phyloP scores from a whole-genome alignment of 371 early-diverging fungal species.

The Syncephalastrum contaminatum region DNA sequence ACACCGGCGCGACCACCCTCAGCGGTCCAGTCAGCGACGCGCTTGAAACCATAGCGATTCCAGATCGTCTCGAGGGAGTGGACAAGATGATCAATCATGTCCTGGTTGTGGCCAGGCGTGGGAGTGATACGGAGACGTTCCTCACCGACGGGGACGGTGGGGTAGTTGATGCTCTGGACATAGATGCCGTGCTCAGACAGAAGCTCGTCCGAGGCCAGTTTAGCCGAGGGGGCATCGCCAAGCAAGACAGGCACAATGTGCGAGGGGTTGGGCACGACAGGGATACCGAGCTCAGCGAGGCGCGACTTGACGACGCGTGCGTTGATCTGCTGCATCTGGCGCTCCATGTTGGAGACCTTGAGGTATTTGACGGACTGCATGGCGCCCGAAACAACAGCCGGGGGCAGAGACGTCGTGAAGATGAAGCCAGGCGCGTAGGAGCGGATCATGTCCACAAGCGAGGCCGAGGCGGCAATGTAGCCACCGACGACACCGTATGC shows the following conservation, averaged over 20 bases:
- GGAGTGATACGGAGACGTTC: conserved; percentile 98
- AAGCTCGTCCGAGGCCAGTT: conserved; percentile 89
- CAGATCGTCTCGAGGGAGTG: conserved; percentile 85
- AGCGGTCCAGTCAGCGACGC: conserved; percentile 80
- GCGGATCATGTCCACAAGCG: conserved; percentile 94
- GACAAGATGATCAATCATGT: conserved; percentile 83
- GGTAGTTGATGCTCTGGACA: conserved; percentile 97
- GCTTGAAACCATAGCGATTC: conserved; percentile 82
- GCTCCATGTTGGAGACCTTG: conserved; percentile 78
- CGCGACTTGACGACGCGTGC: conserved; percentile 83
- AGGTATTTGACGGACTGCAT: conserved; percentile 90
- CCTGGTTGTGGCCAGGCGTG: conserved; percentile 87
- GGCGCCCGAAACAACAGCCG: conserved; percentile 90
- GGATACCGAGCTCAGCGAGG: conserved; percentile 83
- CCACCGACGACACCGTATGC: conserved; percentile 98
- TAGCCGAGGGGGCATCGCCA: conserved; percentile 93
- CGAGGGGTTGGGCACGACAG: conserved; percentile 96
- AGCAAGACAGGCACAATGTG: conserved; percentile 98
- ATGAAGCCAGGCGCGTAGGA: conserved; percentile 99
- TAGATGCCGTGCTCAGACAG: conserved; percentile 89
- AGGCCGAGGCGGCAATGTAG: conserved; percentile 91
- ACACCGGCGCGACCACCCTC: conserved; percentile 91
- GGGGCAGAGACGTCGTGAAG: conserved; percentile 98
- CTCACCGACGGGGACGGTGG: conserved; percentile 94
- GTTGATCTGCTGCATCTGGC: conserved; percentile 89